Evolutionary conservation across 768 basidiomycete genomes (phyloP).

Genomic region (Collybia nuda): DNA sequence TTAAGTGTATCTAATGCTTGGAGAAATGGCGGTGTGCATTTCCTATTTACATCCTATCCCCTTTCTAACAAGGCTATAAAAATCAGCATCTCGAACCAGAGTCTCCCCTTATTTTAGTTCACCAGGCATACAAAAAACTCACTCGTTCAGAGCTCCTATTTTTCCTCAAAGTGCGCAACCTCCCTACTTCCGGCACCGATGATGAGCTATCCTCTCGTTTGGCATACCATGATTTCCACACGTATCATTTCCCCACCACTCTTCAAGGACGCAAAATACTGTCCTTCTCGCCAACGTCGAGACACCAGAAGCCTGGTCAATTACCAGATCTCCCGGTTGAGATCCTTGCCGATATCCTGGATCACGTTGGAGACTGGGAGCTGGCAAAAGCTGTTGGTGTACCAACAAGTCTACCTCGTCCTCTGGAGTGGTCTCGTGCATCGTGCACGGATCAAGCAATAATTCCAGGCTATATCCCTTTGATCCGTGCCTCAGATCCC

Average conservation of each 20-base stretch:
- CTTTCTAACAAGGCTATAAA: constrained; percentile 13
- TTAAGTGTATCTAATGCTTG: too few relatives aligned
- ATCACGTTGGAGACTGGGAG: constrained; percentile 83
- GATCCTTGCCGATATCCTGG: constrained; percentile 73
- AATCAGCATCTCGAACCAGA: constrained; percentile 27
- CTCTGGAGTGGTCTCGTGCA: constrained; percentile 72
- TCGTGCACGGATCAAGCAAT: constrained; percentile 71
- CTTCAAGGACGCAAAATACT: constrained; percentile 20
- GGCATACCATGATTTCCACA: constrained; percentile 72
- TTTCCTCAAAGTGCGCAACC: constrained; percentile 70
- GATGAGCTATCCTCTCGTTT: constrained; percentile 69
- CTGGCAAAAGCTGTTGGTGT: constrained; percentile 75
- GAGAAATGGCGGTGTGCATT: constrained; percentile 39
- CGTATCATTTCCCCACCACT: constrained; percentile 58
- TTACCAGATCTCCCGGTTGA: constrained; percentile 72
- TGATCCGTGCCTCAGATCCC: constrained; percentile 62
- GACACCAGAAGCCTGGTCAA: constrained; percentile 27
- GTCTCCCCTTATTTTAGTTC: constrained; percentile 49
- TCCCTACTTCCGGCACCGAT: constrained; percentile 65
- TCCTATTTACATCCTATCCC: not conserved
- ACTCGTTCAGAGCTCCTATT: constrained; percentile 67
- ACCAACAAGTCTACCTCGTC: constrained; percentile 64
- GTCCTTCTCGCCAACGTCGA: constrained; percentile 28
- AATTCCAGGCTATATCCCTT: constrained; percentile 58
- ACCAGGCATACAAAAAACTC: constrained; percentile 69